Conservation (phyloP, 805 yeast genomes). For the Spathaspora girioi region DNA sequence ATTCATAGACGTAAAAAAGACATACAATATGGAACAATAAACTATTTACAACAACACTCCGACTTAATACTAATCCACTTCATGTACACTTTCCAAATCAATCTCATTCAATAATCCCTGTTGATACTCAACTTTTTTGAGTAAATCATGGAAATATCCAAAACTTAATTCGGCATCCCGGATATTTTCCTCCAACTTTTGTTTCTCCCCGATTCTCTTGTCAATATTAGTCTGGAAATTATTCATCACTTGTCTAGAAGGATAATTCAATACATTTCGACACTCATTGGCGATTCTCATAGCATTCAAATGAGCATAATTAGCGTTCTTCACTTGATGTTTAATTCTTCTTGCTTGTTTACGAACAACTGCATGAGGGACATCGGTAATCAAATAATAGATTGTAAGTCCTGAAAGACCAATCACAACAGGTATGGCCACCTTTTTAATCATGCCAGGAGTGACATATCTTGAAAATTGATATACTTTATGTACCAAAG, state of each 20-base stretch:
- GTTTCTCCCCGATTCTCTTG: constrained; percentile 53
- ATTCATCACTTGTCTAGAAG: constrained; percentile 75
- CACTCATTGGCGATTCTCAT: constrained; percentile 78
- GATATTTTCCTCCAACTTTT: constrained; percentile 48
- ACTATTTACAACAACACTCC: not conserved
- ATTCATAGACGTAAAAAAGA: not conserved
- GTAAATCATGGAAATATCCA: constrained; percentile 50
- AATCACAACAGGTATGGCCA: constrained; percentile 53
- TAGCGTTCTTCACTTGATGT: constrained; percentile 57
- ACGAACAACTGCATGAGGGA: constrained; percentile 86
- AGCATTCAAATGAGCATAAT: constrained; percentile 77
- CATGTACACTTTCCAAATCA: constrained; percentile 41
- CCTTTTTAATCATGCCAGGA: constrained; percentile 37
- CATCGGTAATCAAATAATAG: constrained; percentile 68
- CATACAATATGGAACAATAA: not conserved
- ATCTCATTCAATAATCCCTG: constrained; percentile 36
- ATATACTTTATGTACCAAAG: constrained; percentile 35
- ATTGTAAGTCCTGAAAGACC: constrained; percentile 51
- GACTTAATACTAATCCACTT: constrained; percentile 41
- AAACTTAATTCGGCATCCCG: constrained; percentile 54
- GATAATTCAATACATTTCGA: constrained; percentile 73
- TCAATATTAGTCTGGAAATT: constrained; percentile 67
- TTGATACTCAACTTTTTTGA: constrained; percentile 43
- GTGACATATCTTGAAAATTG: constrained; percentile 31
- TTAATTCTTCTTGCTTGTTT: constrained; percentile 74